These are phyloP conservation scores for Dionaea muscipula DNA, from an alignment of 179 eudicot species.

Conservation along the genomic window DNA sequence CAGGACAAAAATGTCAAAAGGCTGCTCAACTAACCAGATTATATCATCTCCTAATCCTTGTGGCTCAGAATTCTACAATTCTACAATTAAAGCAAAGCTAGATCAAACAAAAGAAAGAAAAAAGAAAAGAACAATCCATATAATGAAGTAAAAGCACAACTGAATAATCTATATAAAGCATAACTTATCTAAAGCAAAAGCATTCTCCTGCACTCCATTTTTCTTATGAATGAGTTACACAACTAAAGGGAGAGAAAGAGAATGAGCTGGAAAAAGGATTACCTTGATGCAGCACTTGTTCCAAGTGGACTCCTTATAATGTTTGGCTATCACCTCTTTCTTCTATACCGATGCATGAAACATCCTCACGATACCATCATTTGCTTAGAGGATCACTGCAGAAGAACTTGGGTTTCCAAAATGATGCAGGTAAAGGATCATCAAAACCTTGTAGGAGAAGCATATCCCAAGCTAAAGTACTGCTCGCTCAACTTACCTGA, in stretches of 20 bases:
- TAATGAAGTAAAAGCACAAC: no score
- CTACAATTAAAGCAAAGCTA: no score
- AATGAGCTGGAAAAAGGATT: slow-evolving; percentile 29
- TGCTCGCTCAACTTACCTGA: not conserved
- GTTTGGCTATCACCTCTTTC: slow-evolving; percentile 35
- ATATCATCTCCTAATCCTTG: no score
- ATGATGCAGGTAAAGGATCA: slow-evolving; percentile 18
- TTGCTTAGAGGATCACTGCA: slow-evolving; percentile 47
- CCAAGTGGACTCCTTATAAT: slow-evolving; percentile 38
- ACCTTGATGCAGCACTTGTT: slow-evolving; percentile 48
- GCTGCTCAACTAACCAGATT: no score
- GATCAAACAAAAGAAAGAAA: no score
- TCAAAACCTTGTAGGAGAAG: not conserved
- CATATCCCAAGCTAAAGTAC: not conserved
- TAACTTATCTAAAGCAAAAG: no score
- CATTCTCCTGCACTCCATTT: no score
- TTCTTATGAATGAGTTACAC: no score
- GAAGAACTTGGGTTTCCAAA: slow-evolving; percentile 39
- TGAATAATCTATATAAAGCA: no score
- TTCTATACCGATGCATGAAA: slow-evolving; percentile 29
- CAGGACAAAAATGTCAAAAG: no score
- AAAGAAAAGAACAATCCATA: no score
- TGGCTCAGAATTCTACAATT: no score
- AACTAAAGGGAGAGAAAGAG: not conserved
- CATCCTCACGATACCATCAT: slow-evolving; percentile 27